phyloP scores from a whole-genome alignment of 2,329 filamentous ascomycete genomes.

The Neofusicoccum sp. region DNA sequence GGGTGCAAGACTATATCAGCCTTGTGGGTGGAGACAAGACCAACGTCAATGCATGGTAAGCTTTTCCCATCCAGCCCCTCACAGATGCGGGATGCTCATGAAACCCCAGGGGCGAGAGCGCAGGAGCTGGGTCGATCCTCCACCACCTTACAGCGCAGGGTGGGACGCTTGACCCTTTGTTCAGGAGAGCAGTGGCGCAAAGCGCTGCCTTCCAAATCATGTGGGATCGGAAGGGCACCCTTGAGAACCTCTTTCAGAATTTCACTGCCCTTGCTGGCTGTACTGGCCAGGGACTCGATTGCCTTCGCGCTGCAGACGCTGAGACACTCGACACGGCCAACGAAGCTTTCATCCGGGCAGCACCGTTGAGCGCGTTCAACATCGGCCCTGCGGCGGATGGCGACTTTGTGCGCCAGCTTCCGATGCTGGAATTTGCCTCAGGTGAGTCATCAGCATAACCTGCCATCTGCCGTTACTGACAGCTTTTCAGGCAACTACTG shows the following conservation, averaged over 20 bases:
- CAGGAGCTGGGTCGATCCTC: conserved; percentile 52
- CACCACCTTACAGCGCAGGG: conserved; percentile 51
- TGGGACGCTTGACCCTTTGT: conserved; percentile 46
- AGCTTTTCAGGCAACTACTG: conserved; percentile 31
- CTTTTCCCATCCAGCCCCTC: background rate
- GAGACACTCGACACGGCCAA: conserved; percentile 31
- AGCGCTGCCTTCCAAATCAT: conserved; percentile 30
- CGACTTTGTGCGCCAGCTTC: conserved; percentile 25
- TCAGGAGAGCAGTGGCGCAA: conserved; percentile 36
- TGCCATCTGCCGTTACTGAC: background rate
- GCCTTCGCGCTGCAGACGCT: conserved; percentile 29
- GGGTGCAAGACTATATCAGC: conserved; percentile 49
- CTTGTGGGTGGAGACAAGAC: conserved; percentile 48
- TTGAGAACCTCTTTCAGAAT: conserved; percentile 28
- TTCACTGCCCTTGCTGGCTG: conserved; percentile 33
- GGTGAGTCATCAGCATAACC: background rate
- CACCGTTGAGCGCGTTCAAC: conserved; percentile 27
- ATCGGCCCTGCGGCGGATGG: conserved; percentile 38
- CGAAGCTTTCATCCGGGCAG: conserved; percentile 19
- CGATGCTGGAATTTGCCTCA: conserved; percentile 11
- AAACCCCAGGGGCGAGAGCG: conserved; percentile 43
- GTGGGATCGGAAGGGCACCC: conserved; percentile 25
- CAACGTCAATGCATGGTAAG: conserved; percentile 49
- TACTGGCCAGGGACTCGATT: conserved; percentile 28
- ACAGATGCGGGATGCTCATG: background rate